phyloP scores from a whole-genome alignment of 768 basidiomycete species.

The Kwoniella newhampshirensis region DNA sequence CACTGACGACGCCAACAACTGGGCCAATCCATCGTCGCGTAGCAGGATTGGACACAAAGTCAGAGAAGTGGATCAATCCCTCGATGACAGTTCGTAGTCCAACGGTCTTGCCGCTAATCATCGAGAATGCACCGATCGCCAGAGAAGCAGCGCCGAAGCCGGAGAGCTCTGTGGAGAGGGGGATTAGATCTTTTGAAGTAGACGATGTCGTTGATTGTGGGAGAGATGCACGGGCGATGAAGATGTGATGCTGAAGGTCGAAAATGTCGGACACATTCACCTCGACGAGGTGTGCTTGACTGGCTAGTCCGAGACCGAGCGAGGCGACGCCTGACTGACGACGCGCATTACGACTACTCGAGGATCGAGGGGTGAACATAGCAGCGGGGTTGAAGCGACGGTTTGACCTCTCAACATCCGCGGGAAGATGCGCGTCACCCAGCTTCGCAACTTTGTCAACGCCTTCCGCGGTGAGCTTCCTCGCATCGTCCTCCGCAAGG shows the following conservation, averaged over 20 bases:
- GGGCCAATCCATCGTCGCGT: constrained; percentile 85
- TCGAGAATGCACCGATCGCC: constrained; percentile 77
- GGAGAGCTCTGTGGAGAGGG: constrained; percentile 54
- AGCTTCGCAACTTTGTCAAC: constrained; percentile 68
- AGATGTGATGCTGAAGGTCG: constrained; percentile 78
- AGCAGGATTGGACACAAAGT: constrained; percentile 70
- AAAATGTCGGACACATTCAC: constrained; percentile 80
- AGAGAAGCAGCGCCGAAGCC: constrained; percentile 58
- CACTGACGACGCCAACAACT: constrained; percentile 65
- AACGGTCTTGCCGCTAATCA: constrained; percentile 80
- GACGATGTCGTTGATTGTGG: constrained; percentile 41
- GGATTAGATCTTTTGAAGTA: constrained; percentile 56
- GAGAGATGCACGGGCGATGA: constrained; percentile 56
- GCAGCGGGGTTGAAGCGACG: constrained; percentile 94
- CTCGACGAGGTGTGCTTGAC: constrained; percentile 73
- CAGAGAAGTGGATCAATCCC: constrained; percentile 69
- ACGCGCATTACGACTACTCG: constrained; percentile 84
- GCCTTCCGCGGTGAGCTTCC: constrained; percentile 64
- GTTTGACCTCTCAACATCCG: constrained; percentile 73
- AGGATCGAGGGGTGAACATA: constrained; percentile 74
- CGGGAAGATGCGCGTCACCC: constrained; percentile 70
- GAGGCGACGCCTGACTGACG: constrained; percentile 64
- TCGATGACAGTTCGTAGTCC: constrained; percentile 76
- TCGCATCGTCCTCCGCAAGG: constrained; percentile 79
- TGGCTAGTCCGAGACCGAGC: constrained; percentile 77